Percentiles rank a stretch among this genome's conserved stretches.
These are phyloP conservation scores for Juglanconis oblonga DNA, from an alignment of 2,329 filamentous ascomycete genomes.

Conservation along the genomic window DNA sequence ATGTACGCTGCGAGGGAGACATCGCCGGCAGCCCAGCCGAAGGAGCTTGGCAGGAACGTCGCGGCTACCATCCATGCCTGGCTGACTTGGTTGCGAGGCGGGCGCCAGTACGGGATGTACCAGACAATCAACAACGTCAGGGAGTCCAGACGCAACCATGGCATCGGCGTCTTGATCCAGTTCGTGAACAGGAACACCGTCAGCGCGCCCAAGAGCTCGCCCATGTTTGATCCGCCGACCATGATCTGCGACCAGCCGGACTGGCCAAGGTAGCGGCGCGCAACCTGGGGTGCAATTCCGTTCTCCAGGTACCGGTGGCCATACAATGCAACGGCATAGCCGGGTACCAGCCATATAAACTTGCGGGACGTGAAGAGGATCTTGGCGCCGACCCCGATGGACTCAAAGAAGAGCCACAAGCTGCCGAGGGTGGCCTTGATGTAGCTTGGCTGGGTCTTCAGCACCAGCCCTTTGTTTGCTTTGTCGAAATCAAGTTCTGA, in stretches of 20 bases:
- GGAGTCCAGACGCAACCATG: constrained; percentile 47
- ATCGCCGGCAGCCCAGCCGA: constrained; percentile 50
- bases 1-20: constrained; percentile 50
- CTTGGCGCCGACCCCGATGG: constrained; percentile 41
- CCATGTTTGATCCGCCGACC: constrained; percentile 48
- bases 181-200: constrained; percentile 49
- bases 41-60: constrained; percentile 44
- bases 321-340: constrained; percentile 47
- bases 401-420: constrained; percentile 43
- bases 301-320: constrained; percentile 50
- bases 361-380: constrained; percentile 45
- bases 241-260: constrained; percentile 49
- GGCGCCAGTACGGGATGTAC: constrained; percentile 46
- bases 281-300: constrained; percentile 42
- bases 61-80: constrained; percentile 45
- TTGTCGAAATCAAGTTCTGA: constrained; percentile 35
- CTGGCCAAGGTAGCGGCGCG: constrained; percentile 43
- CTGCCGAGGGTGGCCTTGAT: constrained; percentile 34
- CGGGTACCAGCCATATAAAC: constrained; percentile 48
- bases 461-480: constrained; percentile 15
- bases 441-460: constrained; percentile 28
- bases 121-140: constrained; percentile 44
- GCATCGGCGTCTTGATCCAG: constrained; percentile 45
- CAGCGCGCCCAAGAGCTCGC: constrained; percentile 45
- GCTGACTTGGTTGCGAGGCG: constrained; percentile 34